Base-by-base conservation (phyloP, 129 eudicot species). In the Logfia minima region DNA sequence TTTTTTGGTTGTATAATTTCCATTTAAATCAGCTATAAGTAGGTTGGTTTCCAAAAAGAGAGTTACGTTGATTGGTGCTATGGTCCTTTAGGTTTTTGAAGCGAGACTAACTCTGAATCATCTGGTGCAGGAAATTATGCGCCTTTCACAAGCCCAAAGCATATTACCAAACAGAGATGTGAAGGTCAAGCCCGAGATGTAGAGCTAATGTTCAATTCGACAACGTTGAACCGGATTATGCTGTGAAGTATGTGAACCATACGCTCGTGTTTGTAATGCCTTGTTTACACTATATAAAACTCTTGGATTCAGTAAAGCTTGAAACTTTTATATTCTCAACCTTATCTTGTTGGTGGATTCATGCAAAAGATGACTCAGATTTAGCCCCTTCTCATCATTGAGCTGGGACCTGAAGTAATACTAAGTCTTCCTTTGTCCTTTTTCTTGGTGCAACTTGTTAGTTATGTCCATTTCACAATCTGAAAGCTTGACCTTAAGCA, bases 101-200 rank as follows among this genome's bases (percentile, higher is more conserved):
- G 18, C 18, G 18, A 23, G 2, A 37, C 70, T 65, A 67, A 75
- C 39, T 71, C 18, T 34, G 14, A 78, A 66, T 18, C 67, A 67
- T 81, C 59, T 68, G 24, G 70, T 83, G 87, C 95, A 90, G 96
- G 98, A 93, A 83, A 32, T 84, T 2, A 88, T 84, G 82, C 94
- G 92, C 21, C 65, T 88, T 8, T 86, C 90, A 56, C 96, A 88
- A 86, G 88, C 96, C 69, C 98, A 85, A 66, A 84, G 68, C 70
- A 83, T 83, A 60, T 66, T 93, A 72, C 92, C 98, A 18, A 93
- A 93, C 79, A 96, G 98, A 66, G 98, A 93, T 61, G 85, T 87
- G 66, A 93, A 93, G 74, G 84, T 85, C 61, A 87, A 92, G 79
- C 77, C 87, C 5, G 96, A 92, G 84, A 83, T 86, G 43, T 92